Evolutionary conservation across 352 stramenopile species (phyloP), one percentile per base, ranked within the genome.

Genomic region (Phytopythium mirpurense): DNA sequence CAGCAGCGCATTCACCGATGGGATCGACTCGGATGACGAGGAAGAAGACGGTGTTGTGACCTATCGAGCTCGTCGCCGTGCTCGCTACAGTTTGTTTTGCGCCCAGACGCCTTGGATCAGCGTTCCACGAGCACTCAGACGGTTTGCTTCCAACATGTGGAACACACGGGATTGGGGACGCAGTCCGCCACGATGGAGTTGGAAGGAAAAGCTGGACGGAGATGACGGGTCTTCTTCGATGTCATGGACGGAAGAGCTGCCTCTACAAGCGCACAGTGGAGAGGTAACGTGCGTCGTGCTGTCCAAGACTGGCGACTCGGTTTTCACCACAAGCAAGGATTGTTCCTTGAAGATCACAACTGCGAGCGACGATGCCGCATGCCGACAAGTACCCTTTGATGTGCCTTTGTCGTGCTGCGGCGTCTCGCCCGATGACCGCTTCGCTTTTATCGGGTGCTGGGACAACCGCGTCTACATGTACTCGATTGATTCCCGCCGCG

Each of bases 391-490:
- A 14, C 66, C 54, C 0, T 60, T 64, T 15, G 59, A 72, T 16
- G 63, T 56, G 14, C 74, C 72, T 1, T 55, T 92, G 3, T 90
- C 81, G 1, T 90, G 78, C 54, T 87, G 80, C 29, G 81, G 86
- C 56, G 47, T 92, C 2, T 88, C 80, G 5, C 70, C 73, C 6
- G 73, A 92, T 36, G 82, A 88, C 37, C 77, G 60, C 6, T 34
- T 80, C 18, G 57, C 85, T 4, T 62, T 94, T 3, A 58, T 91
- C 38, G 82, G 81, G 1, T 86, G 73, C 43, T 88, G 78, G 73
- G 82, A 94, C 52, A 85, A 88, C 50, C 57, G 61, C 44, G 72
- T 94, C 42, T 84, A 84, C 62, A 90, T 94, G 80, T 69, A 88
- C 57, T 90, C 77, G 2, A 29, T 71, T 4, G 53, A 72, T 21